Percentiles rank a stretch among this genome's conserved stretches.
phyloP scores from a whole-genome alignment of 305 asterid genomes.

The Fraxinus paxiana region DNA sequence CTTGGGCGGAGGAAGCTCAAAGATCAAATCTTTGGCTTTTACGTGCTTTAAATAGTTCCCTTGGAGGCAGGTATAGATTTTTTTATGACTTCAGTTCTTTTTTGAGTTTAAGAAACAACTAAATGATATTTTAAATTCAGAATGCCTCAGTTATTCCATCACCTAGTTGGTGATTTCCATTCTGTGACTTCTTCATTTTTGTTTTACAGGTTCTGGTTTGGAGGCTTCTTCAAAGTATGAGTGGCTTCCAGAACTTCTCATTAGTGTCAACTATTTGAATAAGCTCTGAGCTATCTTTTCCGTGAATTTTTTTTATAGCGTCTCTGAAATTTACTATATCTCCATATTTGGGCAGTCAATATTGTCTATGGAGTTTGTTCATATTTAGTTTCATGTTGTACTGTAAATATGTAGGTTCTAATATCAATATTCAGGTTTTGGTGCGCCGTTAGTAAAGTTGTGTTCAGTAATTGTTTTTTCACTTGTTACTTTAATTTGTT shows the following conservation, averaged over 20 bases:
- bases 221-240: constrained; percentile 60
- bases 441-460: background rate
- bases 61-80: constrained; percentile 74
- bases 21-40: constrained; percentile 87
- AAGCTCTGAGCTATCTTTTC: background rate
- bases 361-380: background rate
- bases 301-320: background rate
- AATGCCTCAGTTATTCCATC: constrained; percentile 5
- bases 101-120: constrained; percentile 8
- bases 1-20: constrained; percentile 76
- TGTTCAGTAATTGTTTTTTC: background rate
- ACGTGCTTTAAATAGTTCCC: constrained; percentile 73
- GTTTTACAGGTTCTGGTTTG: constrained; percentile 53
- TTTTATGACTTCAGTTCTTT: background rate
- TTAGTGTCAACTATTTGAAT: constrained; percentile 5
- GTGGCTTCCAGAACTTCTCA: constrained; percentile 26
- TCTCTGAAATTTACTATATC: background rate
- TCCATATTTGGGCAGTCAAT: background rate
- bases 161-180: constrained; percentile 14
- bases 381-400: background rate
- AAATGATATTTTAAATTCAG: background rate
- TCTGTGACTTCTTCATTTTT: constrained; percentile 20
- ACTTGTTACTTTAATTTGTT: background rate
- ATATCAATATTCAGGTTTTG: background rate
- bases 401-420: background rate